phyloP scores from a whole-genome alignment of 331 rosid species.

The Acacia concinna region DNA sequence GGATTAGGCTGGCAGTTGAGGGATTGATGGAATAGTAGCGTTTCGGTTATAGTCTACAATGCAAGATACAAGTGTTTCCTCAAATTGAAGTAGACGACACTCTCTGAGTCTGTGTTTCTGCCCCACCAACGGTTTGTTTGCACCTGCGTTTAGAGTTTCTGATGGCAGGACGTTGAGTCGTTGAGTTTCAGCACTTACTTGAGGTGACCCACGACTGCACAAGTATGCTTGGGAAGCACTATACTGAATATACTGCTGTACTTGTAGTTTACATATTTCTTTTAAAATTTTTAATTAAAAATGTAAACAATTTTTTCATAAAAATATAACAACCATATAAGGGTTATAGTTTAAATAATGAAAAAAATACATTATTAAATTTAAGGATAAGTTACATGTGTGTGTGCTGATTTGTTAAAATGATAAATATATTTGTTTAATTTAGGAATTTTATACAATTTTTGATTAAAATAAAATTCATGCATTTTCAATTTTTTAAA shows the following conservation, averaged over 20 bases:
- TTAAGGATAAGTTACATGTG: neutral
- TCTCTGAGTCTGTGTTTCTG: neutral
- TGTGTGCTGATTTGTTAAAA: neutral
- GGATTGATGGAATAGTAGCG: constrained; percentile 1
- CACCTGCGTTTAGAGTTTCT: neutral
- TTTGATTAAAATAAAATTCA: no score
- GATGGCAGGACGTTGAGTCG: neutral
- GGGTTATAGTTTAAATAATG: neutral
- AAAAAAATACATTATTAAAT: no score
- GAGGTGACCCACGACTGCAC: neutral
- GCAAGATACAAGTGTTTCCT: neutral
- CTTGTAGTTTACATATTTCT: neutral
- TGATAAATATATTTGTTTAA: neutral
- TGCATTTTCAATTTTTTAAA: no score
- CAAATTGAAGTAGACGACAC: neutral
- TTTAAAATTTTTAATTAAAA: neutral
- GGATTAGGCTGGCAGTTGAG: constrained; percentile 34
- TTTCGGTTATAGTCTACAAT: no score
- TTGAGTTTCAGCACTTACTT: neutral
- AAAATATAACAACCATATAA: neutral
- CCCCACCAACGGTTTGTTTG: neutral
- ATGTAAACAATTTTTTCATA: neutral
- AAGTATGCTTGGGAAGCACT: constrained; percentile 22
- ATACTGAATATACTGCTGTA: neutral
- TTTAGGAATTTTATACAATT: no score